Evolutionary conservation across 2,329 filamentous ascomycete genomes (phyloP), one percentile per base, ranked within the genome.

Genomic region (Diplocarpon rosae): DNA sequence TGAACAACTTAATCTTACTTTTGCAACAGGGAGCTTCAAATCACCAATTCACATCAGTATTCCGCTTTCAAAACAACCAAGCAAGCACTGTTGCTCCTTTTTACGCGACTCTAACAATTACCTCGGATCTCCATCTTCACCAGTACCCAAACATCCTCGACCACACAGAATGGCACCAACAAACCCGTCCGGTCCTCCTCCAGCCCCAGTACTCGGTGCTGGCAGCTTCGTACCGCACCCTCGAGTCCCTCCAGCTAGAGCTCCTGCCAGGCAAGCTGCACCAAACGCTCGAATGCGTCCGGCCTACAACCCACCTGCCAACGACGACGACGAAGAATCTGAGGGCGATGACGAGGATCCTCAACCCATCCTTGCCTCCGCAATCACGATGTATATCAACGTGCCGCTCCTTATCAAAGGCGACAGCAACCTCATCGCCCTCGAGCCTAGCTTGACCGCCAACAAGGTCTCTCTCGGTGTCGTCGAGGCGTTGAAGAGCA

Each of bases 301-400:
- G 27, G 16, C 17, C 28, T 37, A 45, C 13, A 28, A 40, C 30
- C 36, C 39, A 15, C 27, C 39, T 27, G 45, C 34, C 11, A 47
- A 52, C 13, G 55, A 54, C 24, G 45, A 50, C 13, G 52, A 56
- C 17, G 41, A 50, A 1, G 52, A 50, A 7, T 24, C 20, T 12
- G 28, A 31, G 12, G 34, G 32, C 15, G 43, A 53, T 5, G 39
- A 48, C 11, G 39, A 42, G 10, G n/a, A n/a, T n/a, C 20, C 34
- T 7, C 56, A 61, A 30, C 53, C 57, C 9, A 51, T 59, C 36
- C 53, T 57, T 8, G 51, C 58, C 36, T 65, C 65, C 1, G 60
- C 69, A 38, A 66, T 75, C 46, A 63, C 59, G 39, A 58, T 78
- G 36, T 62, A 60, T 13, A 69, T 78, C 61, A 68, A 69, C 52